Evolutionary conservation across 164 flowering plant species (phyloP).

Genomic region (Vitis amurensis): DNA sequence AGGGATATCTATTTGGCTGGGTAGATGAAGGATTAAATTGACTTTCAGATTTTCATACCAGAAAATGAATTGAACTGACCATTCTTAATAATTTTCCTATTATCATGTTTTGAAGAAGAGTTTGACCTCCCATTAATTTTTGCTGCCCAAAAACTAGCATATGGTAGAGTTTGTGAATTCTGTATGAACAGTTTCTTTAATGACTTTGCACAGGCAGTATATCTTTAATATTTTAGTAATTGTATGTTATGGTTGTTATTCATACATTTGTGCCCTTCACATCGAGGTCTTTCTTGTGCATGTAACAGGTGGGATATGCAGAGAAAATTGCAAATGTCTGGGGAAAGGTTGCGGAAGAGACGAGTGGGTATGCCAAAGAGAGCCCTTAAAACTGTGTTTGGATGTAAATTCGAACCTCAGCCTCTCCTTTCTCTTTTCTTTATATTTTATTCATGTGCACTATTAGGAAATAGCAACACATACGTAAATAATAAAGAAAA

Average conservation of each 20-base stretch:
- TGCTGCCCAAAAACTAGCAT: too few relatives aligned
- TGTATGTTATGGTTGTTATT: not conserved
- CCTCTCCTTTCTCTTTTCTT: conserved; percentile 1
- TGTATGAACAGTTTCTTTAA: too few relatives aligned
- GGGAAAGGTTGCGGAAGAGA: conserved; percentile 82
- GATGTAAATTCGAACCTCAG: conserved; percentile 24
- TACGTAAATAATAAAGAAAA: conserved; percentile 3
- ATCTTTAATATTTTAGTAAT: too few relatives aligned
- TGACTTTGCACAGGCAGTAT: too few relatives aligned
- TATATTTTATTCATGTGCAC: not conserved
- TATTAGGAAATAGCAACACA: not conserved
- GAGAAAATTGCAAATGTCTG: conserved; percentile 87
- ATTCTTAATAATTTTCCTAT: too few relatives aligned
- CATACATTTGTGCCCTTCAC: not conserved
- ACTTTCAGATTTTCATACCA: too few relatives aligned
- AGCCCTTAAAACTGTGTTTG: conserved; percentile 27
- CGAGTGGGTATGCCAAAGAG: conserved; percentile 55
- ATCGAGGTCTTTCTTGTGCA: conserved; percentile 1
- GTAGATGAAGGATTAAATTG: too few relatives aligned
- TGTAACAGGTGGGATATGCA: conserved; percentile 76
- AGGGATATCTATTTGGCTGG: too few relatives aligned
- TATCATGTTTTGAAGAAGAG: too few relatives aligned
- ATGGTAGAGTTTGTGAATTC: too few relatives aligned
- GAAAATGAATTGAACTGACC: too few relatives aligned
- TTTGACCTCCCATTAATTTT: too few relatives aligned